Conservation (phyloP, 768 basidiomycete species). For the Obba rivulosa region DNA sequence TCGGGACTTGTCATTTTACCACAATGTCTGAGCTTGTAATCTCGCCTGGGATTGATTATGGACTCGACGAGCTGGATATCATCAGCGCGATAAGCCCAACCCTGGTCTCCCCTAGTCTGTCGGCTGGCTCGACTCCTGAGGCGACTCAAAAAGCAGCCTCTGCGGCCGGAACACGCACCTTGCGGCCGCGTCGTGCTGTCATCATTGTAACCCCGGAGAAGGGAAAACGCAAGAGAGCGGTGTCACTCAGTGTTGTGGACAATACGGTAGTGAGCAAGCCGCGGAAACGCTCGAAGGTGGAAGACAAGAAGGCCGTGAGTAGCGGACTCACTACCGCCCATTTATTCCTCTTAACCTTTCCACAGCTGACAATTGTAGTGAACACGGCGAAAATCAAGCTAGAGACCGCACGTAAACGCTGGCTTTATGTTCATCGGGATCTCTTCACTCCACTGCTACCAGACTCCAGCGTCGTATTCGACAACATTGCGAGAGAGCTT, state of each 20-base stretch:
- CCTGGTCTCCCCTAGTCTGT: neutral
- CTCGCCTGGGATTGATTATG: no score
- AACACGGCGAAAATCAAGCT: conserved; percentile 32
- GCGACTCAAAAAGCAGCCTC: neutral
- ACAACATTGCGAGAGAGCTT: conserved; percentile 28
- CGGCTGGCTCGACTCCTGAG: neutral
- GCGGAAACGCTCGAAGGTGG: conserved; percentile 27
- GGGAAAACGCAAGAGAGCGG: conserved; percentile 13
- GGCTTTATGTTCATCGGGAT: conserved; percentile 39
- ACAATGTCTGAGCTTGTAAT: no score
- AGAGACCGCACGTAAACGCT: conserved; percentile 39
- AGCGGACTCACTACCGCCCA: neutral
- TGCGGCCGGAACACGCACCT: neutral
- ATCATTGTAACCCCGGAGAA: neutral
- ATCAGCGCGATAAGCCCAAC: neutral
- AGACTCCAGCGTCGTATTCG: conserved; percentile 31
- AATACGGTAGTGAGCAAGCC: conserved; percentile 2
- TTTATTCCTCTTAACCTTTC: neutral
- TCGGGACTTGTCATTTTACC: no score
- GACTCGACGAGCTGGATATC: conserved; percentile 8
- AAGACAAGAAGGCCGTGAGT: conserved; percentile 38
- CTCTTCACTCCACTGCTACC: conserved; percentile 47
- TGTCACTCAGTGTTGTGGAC: neutral
- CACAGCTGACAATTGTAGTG: conserved; percentile 36
- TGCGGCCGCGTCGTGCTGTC: neutral